phyloP scores from a whole-genome alignment of 2,329 filamentous ascomycete species.

The Corynespora cassiicola region DNA sequence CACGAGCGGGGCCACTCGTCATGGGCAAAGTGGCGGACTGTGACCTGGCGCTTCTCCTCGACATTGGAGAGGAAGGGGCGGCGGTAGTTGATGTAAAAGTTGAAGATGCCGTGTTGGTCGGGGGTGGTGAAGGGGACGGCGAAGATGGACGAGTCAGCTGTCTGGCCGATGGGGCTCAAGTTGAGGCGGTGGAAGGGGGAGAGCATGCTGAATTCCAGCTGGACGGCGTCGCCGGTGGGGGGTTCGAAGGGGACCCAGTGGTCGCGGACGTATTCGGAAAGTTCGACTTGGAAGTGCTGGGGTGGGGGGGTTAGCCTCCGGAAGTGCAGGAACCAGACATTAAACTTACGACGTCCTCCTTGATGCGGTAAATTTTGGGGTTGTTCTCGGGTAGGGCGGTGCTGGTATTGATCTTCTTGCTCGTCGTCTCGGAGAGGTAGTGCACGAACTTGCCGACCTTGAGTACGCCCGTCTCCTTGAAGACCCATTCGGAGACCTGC shows the following conservation, averaged over 20 bases:
- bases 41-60: slow-evolving; percentile 94
- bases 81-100: slow-evolving; percentile 97
- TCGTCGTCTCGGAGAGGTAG: slow-evolving; percentile 64
- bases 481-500: slow-evolving; percentile 90
- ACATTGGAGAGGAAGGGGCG: slow-evolving; percentile 87
- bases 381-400: slow-evolving; percentile 63
- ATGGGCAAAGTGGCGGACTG: slow-evolving; percentile 94
- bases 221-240: slow-evolving; percentile 74
- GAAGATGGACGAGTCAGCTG: slow-evolving; percentile 75
- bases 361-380: slow-evolving; percentile 90
- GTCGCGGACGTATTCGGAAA: slow-evolving; percentile 83
- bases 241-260: slow-evolving; percentile 77
- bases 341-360: slow-evolving; percentile 90
- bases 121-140: slow-evolving; percentile 79
- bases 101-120: slow-evolving; percentile 99
- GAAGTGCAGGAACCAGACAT: too few species aligned
- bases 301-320: slow-evolving; percentile 29
- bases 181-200: slow-evolving; percentile 93
- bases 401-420: slow-evolving; percentile 49
- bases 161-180: slow-evolving; percentile 65
- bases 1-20: slow-evolving; percentile 94
- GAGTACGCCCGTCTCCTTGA: slow-evolving; percentile 90
- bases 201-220: slow-evolving; percentile 98
- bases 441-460: slow-evolving; percentile 86
- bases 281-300: slow-evolving; percentile 83